A percentile compares a stretch with the other conserved stretches of the same genome.
phyloP scores from a whole-genome alignment of 2,329 filamentous ascomycete species.

The Fusarium sp. region DNA sequence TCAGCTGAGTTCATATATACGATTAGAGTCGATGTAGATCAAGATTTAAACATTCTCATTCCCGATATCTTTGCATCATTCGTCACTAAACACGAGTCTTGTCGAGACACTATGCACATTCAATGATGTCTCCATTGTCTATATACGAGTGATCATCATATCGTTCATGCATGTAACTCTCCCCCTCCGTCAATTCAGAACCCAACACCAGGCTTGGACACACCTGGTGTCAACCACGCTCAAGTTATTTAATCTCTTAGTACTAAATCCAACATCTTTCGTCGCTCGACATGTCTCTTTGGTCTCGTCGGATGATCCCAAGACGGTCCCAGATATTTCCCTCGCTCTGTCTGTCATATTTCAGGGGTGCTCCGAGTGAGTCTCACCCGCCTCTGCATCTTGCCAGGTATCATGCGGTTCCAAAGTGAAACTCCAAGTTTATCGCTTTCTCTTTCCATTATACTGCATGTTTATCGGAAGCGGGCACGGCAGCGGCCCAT shows the following conservation, averaged over 20 bases:
- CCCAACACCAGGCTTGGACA: slow-evolving; percentile 32
- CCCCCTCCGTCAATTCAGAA: slow-evolving; percentile 25
- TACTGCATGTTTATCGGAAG: slow-evolving; percentile 69
- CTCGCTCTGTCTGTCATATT: slow-evolving; percentile 3
- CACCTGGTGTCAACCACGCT: slow-evolving; percentile 26
- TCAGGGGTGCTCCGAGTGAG: slow-evolving; percentile 12
- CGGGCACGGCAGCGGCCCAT: slow-evolving; percentile 96
- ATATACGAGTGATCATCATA: slow-evolving; percentile 40
- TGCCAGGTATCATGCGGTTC: slow-evolving; percentile 46
- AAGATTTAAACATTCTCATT: neutral
- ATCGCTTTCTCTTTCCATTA: slow-evolving; percentile 32
- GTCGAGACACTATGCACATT: slow-evolving; percentile 3
- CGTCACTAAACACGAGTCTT: neutral
- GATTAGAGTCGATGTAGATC: neutral
- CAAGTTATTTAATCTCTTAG: slow-evolving; percentile 28
- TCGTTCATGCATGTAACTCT: slow-evolving; percentile 39
- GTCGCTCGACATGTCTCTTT: slow-evolving; percentile 27
- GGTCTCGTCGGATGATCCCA: slow-evolving; percentile 18
- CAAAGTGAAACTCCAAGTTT: slow-evolving; percentile 40
- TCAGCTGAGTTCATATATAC: neutral
- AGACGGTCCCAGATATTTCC: slow-evolving; percentile 26
- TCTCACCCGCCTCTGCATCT: slow-evolving; percentile 26
- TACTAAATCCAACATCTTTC: slow-evolving; percentile 41
- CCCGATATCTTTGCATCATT: neutral
- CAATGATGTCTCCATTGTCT: slow-evolving; percentile 33